phyloP scores from a whole-genome alignment of 208 protist species.

The Trichomonas gallinae region DNA sequence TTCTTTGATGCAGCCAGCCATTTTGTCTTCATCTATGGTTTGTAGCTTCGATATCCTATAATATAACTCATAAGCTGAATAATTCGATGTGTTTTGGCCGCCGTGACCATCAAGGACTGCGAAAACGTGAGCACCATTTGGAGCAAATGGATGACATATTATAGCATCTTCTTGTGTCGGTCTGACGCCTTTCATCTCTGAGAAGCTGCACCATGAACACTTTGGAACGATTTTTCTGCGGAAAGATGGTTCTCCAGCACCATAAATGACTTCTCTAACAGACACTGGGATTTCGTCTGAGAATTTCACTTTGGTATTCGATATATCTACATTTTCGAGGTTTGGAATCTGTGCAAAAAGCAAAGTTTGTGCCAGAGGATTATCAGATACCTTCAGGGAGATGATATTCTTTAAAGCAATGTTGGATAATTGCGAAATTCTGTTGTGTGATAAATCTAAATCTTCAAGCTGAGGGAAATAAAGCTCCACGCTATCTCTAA shows the following conservation, averaged over 20 bases:
- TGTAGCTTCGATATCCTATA: background rate
- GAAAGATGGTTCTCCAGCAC: background rate
- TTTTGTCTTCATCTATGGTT: background rate
- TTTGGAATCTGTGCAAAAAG: background rate
- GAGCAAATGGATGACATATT: background rate
- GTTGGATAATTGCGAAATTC: background rate
- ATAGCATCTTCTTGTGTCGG: background rate
- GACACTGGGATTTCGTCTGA: background rate
- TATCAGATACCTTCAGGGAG: background rate
- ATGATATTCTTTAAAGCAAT: too few relatives aligned
- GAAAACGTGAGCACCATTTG: background rate
- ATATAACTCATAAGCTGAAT: background rate
- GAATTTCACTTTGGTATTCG: background rate
- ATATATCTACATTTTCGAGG: background rate
- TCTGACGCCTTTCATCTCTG: background rate
- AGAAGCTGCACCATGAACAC: background rate
- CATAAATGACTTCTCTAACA: background rate
- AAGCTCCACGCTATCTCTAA: background rate
- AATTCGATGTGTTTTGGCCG: background rate
- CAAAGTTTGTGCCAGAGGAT: background rate
- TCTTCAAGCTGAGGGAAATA: background rate
- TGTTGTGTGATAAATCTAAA: background rate
- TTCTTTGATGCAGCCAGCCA: background rate
- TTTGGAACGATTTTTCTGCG: background rate
- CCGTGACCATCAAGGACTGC: background rate